Evolutionary conservation across 164 flowering plant species (phyloP).

Genomic region (Aristolochia fimbriata): DNA sequence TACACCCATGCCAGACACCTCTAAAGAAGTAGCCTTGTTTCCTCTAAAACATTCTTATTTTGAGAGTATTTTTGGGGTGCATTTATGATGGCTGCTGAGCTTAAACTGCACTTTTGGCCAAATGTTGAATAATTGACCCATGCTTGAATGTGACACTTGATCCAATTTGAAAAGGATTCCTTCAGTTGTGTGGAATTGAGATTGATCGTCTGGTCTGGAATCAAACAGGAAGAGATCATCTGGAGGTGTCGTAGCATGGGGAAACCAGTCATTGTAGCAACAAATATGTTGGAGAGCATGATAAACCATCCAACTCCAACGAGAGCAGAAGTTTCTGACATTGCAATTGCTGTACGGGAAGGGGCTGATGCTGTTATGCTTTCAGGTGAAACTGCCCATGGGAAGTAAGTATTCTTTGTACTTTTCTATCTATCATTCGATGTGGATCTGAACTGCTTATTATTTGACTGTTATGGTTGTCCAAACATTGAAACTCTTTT

Average conservation of each 20-base stretch:
- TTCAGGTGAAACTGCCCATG: slow-evolving; percentile 99
- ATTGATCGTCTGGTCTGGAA: neutral
- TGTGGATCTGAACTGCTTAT: no score
- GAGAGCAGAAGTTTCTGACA: slow-evolving; percentile 97
- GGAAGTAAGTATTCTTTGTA: slow-evolving; percentile 56
- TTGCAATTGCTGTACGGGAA: slow-evolving; percentile 94
- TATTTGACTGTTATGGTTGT: neutral
- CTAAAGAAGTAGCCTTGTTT: no score
- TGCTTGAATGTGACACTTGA: no score
- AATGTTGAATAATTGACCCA: no score
- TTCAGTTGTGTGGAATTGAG: no score
- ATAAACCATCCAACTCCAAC: slow-evolving; percentile 95
- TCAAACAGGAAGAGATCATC: slow-evolving; percentile 78
- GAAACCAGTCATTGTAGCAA: slow-evolving; percentile 97
- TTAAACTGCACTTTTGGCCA: no score
- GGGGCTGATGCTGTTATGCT: slow-evolving; percentile 99
- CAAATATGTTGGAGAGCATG: slow-evolving; percentile 99
- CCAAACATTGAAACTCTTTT: neutral
- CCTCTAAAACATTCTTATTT: no score
- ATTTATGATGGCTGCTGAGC: no score
- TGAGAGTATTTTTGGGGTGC: no score
- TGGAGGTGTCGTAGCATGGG: slow-evolving; percentile 77
- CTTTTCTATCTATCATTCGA: no score
- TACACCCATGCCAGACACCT: no score
- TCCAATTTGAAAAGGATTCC: no score